Base-by-base conservation (phyloP, 305 asterid species). In the Fraxinus nigra region DNA sequence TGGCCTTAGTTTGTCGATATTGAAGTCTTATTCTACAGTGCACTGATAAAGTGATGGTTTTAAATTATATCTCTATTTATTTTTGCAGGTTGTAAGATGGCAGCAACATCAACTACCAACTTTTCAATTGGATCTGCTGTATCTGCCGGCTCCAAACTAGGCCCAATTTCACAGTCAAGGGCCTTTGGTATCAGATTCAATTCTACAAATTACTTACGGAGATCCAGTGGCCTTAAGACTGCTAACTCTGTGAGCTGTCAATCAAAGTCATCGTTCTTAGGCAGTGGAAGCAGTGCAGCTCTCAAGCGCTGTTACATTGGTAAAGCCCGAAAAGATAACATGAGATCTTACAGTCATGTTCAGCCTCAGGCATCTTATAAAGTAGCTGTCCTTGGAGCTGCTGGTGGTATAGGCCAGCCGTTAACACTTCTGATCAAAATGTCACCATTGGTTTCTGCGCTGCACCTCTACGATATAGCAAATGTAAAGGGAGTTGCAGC, bases 341-440 rank as follows among this genome's bases (percentile, higher is more conserved):
- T 70, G 73, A 89, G 88, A 79, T 76, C 91, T 30, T 83, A 76
- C 84, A 85, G 46, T 74, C 77, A 26, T 78, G 89, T 90, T 82
- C 95, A 89, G 89, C 92, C 92, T 24, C 95, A 87, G 32, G 98
- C 97, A 7, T 88, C 94, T 8, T 92, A 92, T 73, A 90, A 90
- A 79, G 94, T 89, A 79, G 94, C 94, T 14, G 83, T 90, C 81
- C 93, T 92, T 51, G 96, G 96, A 80, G 96, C 96, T 51, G 83
- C 86, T 8, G 96, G 94, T n/a, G 94, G 96, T 72, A 90, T 92
- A 76, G 96, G 96, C 77, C 96, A 92, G 80, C 94, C 96, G 1
- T 87, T 92, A 75, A 87, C 94, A 75, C 96, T 92, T 79, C 86
- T 90, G 34, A 72, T 90, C 88, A 92, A 92, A 82, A 92, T 92